Base-by-base conservation (phyloP, 2,329 filamentous ascomycete genomes). In the Zymoseptoria brevis region DNA sequence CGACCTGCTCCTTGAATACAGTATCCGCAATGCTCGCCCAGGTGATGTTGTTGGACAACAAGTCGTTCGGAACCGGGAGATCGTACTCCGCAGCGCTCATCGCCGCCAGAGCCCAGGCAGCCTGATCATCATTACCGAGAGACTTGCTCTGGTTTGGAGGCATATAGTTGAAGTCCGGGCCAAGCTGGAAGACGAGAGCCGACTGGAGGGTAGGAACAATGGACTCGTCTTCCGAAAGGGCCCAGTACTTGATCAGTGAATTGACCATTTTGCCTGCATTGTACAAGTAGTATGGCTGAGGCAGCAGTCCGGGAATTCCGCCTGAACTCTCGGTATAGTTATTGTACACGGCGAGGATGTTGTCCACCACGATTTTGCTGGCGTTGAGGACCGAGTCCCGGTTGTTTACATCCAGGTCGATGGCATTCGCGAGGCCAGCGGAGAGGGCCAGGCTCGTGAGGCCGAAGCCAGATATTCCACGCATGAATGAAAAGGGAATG, bases 61-160 rank as follows among this genome's bases (percentile, higher is more conserved):
- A 29, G 11, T 29, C 54, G 8, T 48, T 29, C 1, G 75, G 75
- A 45, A 75, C 67, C 7, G 87, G 86, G 67, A 88, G 93, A 62
- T 85, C 85, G 67, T 85, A 81, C 74, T 95, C 90, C 24, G 89
- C 88, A 1, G 89, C 90, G 13, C 83, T 83, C 81, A 94, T 88
- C 63, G 88, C 87, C 1, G 89, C 84, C 79, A 93, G 81, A 19
- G 83, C 88, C 90, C 90, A 95, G 73, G 91, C 90, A 4, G 87
- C 85, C 66, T 83, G 81, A 59, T 84, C 82, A 57, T 84, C 81
- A 63, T 73, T 73, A 53, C 81, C 81, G 62, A 77, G 54, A 2
- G 62, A 67, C 53, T 68, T 71, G 49, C 65, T 67, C 57, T 72
- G 69, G 49, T 69, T 69, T 6, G 59, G 59, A 1, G 84, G 85